Evolutionary conservation across 257 asterid genomes (phyloP).

Genomic region (Verbena officinalis): DNA sequence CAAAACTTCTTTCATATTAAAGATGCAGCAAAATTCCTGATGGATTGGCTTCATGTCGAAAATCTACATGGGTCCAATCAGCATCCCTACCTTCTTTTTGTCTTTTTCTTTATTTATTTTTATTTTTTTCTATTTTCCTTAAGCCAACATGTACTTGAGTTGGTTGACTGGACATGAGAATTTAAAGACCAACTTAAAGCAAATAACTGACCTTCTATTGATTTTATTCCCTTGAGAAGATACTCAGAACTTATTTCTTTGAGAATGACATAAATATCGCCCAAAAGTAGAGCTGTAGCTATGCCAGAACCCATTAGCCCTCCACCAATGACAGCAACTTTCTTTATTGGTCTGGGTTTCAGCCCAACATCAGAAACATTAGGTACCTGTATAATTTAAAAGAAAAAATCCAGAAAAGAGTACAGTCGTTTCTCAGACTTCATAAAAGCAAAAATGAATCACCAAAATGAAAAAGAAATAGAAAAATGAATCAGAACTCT

Average conservation of each 20-base stretch:
- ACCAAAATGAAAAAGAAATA: not conserved
- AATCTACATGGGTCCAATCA: no score
- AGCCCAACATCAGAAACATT: conserved; percentile 88
- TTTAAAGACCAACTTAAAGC: not conserved
- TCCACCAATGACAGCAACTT: conserved; percentile 94
- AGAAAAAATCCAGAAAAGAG: conserved; percentile 2
- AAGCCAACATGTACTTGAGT: not conserved
- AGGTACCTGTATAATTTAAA: conserved; percentile 64
- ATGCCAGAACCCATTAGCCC: conserved; percentile 99
- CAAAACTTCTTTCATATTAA: no score
- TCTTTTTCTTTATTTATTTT: not conserved
- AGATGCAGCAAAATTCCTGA: no score
- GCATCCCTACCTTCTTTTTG: no score
- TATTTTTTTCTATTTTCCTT: not conserved
- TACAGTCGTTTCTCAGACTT: conserved; percentile 3
- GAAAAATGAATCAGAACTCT: no score
- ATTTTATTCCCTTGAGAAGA: conserved; percentile 81
- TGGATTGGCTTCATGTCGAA: no score
- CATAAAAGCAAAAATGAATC: not conserved
- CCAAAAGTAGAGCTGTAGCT: conserved; percentile 84
- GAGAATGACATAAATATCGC: conserved; percentile 63
- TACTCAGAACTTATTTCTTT: conserved; percentile 88
- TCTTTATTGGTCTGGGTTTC: conserved; percentile 80
- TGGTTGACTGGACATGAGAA: conserved; percentile 22
- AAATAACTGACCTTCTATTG: conserved; percentile 70